Conservation (phyloP, 1,139 yeast species). For the Kluyveromyces sp. region DNA sequence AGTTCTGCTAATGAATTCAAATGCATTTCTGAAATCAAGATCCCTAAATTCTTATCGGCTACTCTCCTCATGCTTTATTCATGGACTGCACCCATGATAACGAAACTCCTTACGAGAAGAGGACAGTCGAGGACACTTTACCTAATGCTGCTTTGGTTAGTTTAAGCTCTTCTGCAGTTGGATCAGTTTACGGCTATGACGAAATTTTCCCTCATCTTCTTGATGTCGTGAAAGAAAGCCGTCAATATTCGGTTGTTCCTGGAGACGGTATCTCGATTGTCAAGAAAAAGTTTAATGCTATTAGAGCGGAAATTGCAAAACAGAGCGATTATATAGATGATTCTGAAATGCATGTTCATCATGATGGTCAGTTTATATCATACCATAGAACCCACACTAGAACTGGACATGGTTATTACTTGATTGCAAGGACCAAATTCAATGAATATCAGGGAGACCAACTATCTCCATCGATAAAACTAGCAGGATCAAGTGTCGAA, state of each 20-base stretch:
- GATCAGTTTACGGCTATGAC: slow-evolving; percentile 91
- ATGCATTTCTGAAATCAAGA: slow-evolving; percentile 49
- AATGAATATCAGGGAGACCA: slow-evolving; percentile 39
- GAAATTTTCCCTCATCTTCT: slow-evolving; percentile 79
- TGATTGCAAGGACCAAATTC: slow-evolving; percentile 83
- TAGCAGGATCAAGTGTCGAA: slow-evolving; percentile 61
- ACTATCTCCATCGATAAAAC: slow-evolving; percentile 48
- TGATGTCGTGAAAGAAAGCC: slow-evolving; percentile 71
- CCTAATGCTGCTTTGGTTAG: slow-evolving; percentile 94
- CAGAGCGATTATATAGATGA: slow-evolving; percentile 64
- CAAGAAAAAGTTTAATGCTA: slow-evolving; percentile 51
- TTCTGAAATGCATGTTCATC: slow-evolving; percentile 91
- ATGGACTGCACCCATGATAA: slow-evolving; percentile 99
- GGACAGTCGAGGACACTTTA: slow-evolving; percentile 89
- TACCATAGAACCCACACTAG: slow-evolving; percentile 78
- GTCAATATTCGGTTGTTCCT: slow-evolving; percentile 50
- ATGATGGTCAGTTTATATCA: slow-evolving; percentile 86
- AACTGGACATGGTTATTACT: slow-evolving; percentile 82
- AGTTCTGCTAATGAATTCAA: slow-evolving; percentile 25
- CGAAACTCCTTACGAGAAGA: slow-evolving; percentile 77
- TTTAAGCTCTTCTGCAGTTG: slow-evolving; percentile 88
- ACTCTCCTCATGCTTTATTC: slow-evolving; percentile 83
- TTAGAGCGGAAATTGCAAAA: slow-evolving; percentile 53
- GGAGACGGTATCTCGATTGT: slow-evolving; percentile 67
- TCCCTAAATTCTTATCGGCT: slow-evolving; percentile 56